A percentile compares a stretch with the other conserved stretches of the same genome.
Evolutionary conservation across 2,329 filamentous ascomycete genomes (phyloP).

Genomic region (Neopestalotiopsis sp.): DNA sequence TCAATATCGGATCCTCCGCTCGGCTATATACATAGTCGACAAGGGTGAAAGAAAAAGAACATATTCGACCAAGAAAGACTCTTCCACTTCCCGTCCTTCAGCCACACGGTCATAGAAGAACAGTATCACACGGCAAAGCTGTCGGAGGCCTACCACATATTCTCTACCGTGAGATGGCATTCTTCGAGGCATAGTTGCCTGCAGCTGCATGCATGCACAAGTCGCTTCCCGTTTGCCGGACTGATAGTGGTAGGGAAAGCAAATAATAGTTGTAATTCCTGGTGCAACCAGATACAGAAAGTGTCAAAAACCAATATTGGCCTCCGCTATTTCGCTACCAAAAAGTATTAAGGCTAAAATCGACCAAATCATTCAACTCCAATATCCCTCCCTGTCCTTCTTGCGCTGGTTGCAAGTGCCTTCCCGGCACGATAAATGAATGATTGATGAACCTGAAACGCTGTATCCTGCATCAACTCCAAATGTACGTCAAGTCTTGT

Average conservation of each 20-base stretch:
- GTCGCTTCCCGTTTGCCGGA: no score
- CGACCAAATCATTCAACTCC: constrained; percentile 6
- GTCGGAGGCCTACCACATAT: neutral
- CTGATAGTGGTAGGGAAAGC: no score
- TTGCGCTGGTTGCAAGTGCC: neutral
- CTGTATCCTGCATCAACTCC: constrained; percentile 10
- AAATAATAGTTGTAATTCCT: no score
- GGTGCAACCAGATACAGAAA: no score
- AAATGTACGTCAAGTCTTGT: constrained; percentile 6
- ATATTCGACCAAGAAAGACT: no score
- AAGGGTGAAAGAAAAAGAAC: no score
- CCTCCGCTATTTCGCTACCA: neutral
- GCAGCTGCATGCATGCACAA: no score
- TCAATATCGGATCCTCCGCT: no score
- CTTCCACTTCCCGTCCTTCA: no score
- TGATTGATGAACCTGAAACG: neutral
- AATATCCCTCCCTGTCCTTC: neutral
- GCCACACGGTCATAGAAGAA: neutral
- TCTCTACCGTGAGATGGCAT: neutral
- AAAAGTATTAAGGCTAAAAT: neutral
- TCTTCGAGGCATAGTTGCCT: no score
- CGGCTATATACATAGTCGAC: no score
- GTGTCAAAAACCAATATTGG: neutral
- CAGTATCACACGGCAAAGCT: neutral
- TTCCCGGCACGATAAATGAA: neutral